Base-by-base conservation (phyloP, 306 rosid genomes). In the Sechiopsis laciniata region DNA sequence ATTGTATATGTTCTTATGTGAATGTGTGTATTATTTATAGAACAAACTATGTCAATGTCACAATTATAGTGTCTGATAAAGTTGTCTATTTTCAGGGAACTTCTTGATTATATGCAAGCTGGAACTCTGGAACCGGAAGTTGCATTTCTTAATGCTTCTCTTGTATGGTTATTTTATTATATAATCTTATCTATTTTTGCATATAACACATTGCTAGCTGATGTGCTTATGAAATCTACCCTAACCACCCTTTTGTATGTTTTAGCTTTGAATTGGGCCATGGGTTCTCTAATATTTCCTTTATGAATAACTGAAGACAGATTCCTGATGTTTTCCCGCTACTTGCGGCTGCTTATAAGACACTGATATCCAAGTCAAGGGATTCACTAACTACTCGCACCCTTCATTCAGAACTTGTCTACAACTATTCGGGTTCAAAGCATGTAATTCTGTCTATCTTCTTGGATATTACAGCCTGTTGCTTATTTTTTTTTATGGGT, bases 381-480 rank as follows among this genome's bases (percentile, higher is more conserved):
- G 90, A 87, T 53, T 87, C 90, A 16, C 80, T 93, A 79, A 93
- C 90, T 68, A 90, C 98, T 7, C 89, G 90, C 55, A 93, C 97
- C 51, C 94, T 85, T 84, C 96, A 90, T 83, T 90, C 98, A 2
- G 98, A 93, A 88, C 98, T 93, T 21, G 94, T 90, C 80, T 90
- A 83, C 89, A 93, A 86, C 76, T 93, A 85, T 84, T 84, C 96
- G 3, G 98, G 92, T 72, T 90, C 98, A 60, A 93, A 93, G 84
- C 97, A 90, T 87, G 98, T 88, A 85, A 82, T 56, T 14, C 9
- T 24, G 2, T 14, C 59, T 4, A 2, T 45, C 69, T 70, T 22
- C 55, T 69, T 69, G 45, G 11, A 69, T 54, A 42, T 29, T 17
- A 22, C 58, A 55, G 74, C n/a, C 10, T 48, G 17, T 65, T 77